Evolutionary conservation across 139 green algal genomes (phyloP).

Genomic region (Chlamydomonas asymmetrica): DNA sequence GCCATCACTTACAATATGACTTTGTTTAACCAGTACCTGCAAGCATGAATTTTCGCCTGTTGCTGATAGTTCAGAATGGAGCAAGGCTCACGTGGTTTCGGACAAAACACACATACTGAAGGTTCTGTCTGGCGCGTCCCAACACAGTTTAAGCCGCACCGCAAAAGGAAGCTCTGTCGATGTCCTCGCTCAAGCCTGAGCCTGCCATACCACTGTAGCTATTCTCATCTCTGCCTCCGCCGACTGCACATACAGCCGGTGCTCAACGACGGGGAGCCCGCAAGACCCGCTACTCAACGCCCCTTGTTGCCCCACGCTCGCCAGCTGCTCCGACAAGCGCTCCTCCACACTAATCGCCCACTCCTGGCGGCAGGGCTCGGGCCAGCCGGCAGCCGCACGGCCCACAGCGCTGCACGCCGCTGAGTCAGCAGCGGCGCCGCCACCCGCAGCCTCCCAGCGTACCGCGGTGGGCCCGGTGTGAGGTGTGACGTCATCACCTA

Average conservation of each 20-base stretch:
- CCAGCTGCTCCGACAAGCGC: background rate
- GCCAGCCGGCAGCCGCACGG: too few species aligned
- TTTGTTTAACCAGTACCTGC: too few species aligned
- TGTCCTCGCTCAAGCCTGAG: background rate
- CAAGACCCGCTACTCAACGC: background rate
- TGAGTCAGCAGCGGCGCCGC: too few species aligned
- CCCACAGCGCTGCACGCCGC: too few species aligned
- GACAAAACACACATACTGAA: background rate
- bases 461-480: too few species aligned
- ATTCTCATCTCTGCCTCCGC: constrained; percentile 21
- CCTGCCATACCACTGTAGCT: constrained; percentile 8
- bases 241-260: constrained; percentile 26
- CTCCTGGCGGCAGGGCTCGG: background rate
- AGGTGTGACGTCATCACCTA: too few species aligned
- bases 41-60: background rate
- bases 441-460: too few species aligned
- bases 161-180: background rate
- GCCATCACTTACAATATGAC: too few species aligned
- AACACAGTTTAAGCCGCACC: background rate
- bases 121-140: background rate
- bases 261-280: background rate
- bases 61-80: background rate
- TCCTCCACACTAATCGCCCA: background rate
- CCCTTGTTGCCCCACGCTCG: background rate
- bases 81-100: background rate